phyloP scores from a whole-genome alignment of 2,329 filamentous ascomycete genomes.

The Cadophora malorum region DNA sequence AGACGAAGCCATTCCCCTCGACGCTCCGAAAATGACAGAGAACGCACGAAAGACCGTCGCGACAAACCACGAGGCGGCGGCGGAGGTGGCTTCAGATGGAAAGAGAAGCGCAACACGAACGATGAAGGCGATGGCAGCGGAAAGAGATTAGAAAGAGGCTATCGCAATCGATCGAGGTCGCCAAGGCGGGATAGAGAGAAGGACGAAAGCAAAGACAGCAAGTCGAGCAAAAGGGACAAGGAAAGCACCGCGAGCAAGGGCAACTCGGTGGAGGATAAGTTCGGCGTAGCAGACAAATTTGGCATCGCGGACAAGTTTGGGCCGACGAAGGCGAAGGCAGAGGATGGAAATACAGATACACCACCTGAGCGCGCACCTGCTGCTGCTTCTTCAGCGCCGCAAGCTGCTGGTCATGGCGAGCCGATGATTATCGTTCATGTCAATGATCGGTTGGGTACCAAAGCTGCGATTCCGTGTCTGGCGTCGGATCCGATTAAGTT shows the following conservation, averaged over 20 bases:
- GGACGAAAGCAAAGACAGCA: constrained; percentile 2
- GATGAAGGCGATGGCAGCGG: constrained; percentile 53
- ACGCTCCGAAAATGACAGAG: constrained; percentile 50
- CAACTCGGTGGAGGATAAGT: constrained; percentile 40
- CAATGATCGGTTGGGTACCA: constrained; percentile 96
- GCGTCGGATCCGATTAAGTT: constrained; percentile 82
- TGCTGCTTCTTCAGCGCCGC: constrained; percentile 32
- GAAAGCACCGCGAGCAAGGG: constrained; percentile 21
- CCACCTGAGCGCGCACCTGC: constrained; percentile 38
- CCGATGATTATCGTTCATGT: constrained; percentile 94
- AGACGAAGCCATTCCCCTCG: constrained; percentile 51
- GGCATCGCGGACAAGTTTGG: constrained; percentile 45
- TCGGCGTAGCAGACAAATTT: constrained; percentile 45
- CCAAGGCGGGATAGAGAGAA: constrained; percentile 42
- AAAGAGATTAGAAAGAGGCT: constrained; percentile 59
- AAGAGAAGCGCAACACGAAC: constrained; percentile 57
- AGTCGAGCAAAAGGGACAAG: not conserved
- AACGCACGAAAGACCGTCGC: constrained; percentile 34
- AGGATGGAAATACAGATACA: constrained; percentile 28
- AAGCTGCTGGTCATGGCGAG: constrained; percentile 53
- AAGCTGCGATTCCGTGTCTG: constrained; percentile 89
- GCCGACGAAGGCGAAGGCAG: constrained; percentile 14
- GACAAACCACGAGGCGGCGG: constrained; percentile 40
- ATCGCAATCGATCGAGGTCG: constrained; percentile 52
- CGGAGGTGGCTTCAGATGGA: constrained; percentile 62